A percentile compares a stretch with the other conserved stretches of the same genome.
Conservation (phyloP, 139 green algal genomes). For the Astrephomene gubernaculifera region DNA sequence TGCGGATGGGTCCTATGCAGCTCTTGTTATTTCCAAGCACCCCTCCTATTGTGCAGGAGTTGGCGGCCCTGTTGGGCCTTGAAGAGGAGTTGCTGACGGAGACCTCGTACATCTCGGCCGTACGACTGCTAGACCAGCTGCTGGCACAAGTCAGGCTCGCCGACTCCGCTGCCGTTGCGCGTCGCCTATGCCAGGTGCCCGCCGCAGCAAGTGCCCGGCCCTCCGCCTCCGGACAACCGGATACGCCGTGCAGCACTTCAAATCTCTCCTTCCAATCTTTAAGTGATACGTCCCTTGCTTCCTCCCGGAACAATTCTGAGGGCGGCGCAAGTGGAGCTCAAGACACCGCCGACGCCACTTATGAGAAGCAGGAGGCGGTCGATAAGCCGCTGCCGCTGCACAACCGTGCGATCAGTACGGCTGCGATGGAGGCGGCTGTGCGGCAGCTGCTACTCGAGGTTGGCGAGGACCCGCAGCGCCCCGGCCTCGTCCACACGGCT, state of each 20-base stretch:
- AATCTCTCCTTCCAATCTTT: no score
- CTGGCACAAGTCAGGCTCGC: no score
- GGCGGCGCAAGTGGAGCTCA: no score
- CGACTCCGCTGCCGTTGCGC: not conserved
- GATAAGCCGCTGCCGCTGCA: slow-evolving; percentile 38
- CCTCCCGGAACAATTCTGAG: no score
- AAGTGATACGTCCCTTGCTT: no score
- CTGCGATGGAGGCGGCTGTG: slow-evolving; percentile 44
- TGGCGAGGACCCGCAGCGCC: slow-evolving; percentile 34
- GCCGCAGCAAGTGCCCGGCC: no score
- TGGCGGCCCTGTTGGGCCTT: slow-evolving; percentile 65
- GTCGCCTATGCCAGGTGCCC: not conserved
- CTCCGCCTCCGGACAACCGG: not conserved
- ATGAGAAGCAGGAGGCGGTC: slow-evolving; percentile 48
- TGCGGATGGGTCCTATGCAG: no score
- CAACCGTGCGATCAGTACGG: not conserved
- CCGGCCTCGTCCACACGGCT: slow-evolving; percentile 52
- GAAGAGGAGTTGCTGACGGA: slow-evolving; percentile 23
- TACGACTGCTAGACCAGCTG: no score
- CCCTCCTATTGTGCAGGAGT: slow-evolving; percentile 60
- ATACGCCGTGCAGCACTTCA: no score
- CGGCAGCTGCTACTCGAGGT: slow-evolving; percentile 29
- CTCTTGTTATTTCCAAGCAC: no score
- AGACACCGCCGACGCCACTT: slow-evolving; percentile 55
- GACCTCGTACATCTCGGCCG: slow-evolving; percentile 1